Evolutionary conservation across 768 basidiomycete species (phyloP), one percentile per base, ranked within the genome.

Genomic region (Auriscalpium vulgare): DNA sequence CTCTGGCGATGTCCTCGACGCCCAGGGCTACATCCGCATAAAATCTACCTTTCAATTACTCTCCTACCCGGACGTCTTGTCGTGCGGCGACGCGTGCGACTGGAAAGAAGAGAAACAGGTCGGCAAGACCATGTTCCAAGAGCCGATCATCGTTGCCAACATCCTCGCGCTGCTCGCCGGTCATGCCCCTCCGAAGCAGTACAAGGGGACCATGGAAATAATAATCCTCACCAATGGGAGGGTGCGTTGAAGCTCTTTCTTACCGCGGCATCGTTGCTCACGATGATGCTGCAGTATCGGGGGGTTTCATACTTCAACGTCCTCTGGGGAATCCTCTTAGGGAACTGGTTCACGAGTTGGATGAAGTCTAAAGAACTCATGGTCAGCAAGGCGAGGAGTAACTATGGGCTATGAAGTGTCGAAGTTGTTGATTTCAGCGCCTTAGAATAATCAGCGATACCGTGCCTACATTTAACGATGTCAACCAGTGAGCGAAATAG

Each of bases 1-100:
- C 29, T 4, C 29, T 2, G 29, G 29, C 40, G 65, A 64, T 37
- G 60, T 68, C 1, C 66, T 78, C 29, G 67, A 72, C 61, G n/a
- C 63, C 49, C 36, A 57, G 59, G 63, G 80, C 68, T 56, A 69
- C 61, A 77, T 87, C 55, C 79, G 78, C 57, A 75, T 88, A 11
- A 64, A 68, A 29, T 74, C 81, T 3, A 85, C 83, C 1, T 72
- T 88, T 43, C 84, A 86, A 60, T 66, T 88, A 3, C 62, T 60
- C 8, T 69, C 67, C 0, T 69, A 83, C 65, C 70, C 79, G 0
- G 73, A 74, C 56, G 78, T 88, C 13, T 87, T 84, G 55, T 87
- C 86, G 0, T 74, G 69, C 2, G 87, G 87, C 1, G 87, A 89
- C 62, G 74, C 83, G 56, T 77, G 83, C 57, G 81, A 84, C 38